phyloP scores from a whole-genome alignment of 2,329 filamentous ascomycete species.

The Aspergillus neotritici region DNA sequence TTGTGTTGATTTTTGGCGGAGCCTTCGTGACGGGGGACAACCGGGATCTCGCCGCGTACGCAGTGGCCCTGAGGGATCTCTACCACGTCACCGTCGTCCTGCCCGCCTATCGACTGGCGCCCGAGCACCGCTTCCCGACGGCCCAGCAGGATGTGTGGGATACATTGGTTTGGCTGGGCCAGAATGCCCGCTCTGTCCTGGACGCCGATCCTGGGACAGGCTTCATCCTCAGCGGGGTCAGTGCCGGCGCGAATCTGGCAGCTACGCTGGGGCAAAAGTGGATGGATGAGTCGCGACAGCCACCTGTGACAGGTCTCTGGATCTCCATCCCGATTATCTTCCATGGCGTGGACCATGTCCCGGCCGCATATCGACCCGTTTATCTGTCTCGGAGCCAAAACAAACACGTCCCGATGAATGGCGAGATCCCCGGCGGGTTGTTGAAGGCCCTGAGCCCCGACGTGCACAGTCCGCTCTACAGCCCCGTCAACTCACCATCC shows the following conservation, averaged over 20 bases:
- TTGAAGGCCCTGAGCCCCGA: no score
- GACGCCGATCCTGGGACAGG: constrained; percentile 40
- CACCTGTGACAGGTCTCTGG: constrained; percentile 45
- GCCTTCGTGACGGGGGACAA: constrained; percentile 21
- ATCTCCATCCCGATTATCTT: constrained; percentile 42
- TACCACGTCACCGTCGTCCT: constrained; percentile 20
- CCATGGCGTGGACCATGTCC: no score
- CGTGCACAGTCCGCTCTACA: no score
- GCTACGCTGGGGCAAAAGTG: constrained; percentile 37
- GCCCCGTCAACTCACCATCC: no score
- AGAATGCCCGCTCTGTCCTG: constrained; percentile 36
- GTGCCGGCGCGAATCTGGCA: constrained; percentile 43
- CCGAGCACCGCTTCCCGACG: constrained; percentile 44
- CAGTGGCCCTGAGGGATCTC: constrained; percentile 11
- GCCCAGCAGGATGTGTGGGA: constrained; percentile 44
- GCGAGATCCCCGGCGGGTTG: no score
- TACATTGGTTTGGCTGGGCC: constrained; percentile 40
- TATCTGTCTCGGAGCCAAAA: no score
- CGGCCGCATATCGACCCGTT: no score
- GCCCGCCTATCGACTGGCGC: constrained; percentile 36
- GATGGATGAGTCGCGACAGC: constrained; percentile 37
- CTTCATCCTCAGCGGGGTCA: constrained; percentile 48
- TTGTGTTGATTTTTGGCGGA: constrained; percentile 23
- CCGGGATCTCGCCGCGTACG: constrained; percentile 14
- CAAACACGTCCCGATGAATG: no score